These are phyloP conservation scores for Elsinoe fawcettii DNA, from an alignment of 2,329 filamentous ascomycete species.

Conservation along the genomic window DNA sequence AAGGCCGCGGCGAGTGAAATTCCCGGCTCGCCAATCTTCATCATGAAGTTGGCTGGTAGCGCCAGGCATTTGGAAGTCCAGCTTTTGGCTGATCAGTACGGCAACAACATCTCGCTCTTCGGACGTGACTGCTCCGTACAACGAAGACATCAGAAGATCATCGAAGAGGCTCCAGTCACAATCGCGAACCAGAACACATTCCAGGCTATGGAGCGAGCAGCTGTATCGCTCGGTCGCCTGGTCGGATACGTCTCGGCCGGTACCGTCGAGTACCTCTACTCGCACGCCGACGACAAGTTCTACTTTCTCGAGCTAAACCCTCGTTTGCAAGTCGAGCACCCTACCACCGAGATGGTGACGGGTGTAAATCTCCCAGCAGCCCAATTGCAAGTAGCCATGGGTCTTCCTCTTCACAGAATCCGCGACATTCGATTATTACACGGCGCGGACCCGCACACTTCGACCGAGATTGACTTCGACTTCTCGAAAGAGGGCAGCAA, in stretches of 20 bases:
- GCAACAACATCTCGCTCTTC: conserved; percentile 98
- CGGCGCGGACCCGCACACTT: conserved; percentile 81
- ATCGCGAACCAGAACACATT: conserved; percentile 87
- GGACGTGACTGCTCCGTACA: conserved; percentile 98
- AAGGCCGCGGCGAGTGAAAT: conserved; percentile 96
- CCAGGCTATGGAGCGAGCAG: conserved; percentile 92
- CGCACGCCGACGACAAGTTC: conserved; percentile 95
- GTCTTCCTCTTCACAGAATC: conserved; percentile 89
- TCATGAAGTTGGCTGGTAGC: conserved; percentile 98
- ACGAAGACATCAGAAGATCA: conserved; percentile 98
- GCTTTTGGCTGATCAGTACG: conserved; percentile 94
- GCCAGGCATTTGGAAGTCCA: conserved; percentile 96
- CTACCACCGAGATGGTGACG: conserved; percentile 98
- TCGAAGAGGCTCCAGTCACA: conserved; percentile 95
- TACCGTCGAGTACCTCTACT: conserved; percentile 98
- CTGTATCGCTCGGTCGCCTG: conserved; percentile 83
- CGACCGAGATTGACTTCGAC: conserved; percentile 88
- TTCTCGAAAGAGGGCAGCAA: conserved; percentile 81
- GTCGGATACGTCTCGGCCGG: conserved; percentile 98
- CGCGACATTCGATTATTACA: conserved; percentile 94
- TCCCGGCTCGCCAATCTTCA: conserved; percentile 97
- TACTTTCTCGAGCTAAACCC: conserved; percentile 99
- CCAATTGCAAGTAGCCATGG: conserved; percentile 98
- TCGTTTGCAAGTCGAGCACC: conserved; percentile 98
- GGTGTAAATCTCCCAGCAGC: conserved; percentile 95